Percentiles rank a stretch among this genome's conserved stretches.
These are phyloP conservation scores for Gonapodya prolifera DNA, from an alignment of 192 early-diverging fungal species.

Conservation along the genomic window DNA sequence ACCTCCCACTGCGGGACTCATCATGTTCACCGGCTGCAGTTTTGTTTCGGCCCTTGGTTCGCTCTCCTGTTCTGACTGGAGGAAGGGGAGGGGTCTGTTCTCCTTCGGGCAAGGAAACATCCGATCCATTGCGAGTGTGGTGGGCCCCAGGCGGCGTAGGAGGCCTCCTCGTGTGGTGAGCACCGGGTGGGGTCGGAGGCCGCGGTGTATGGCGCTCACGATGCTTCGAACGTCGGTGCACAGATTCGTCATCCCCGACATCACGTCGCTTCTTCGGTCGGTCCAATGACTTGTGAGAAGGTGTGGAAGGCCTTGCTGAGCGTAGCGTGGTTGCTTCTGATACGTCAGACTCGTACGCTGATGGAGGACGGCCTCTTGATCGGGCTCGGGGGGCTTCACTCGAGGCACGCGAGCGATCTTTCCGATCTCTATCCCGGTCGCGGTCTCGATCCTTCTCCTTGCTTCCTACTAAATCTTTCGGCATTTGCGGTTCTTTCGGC, in stretches of 20 bases:
- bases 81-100: neutral
- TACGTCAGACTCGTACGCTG: neutral
- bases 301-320: neutral
- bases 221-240: neutral
- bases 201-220: neutral
- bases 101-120: neutral
- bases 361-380: neutral
- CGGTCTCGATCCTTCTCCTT: neutral
- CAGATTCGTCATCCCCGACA: neutral
- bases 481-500: neutral
- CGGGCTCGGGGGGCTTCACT: neutral
- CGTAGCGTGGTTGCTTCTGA: neutral
- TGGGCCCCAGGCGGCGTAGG: neutral
- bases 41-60: neutral
- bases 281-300: neutral
- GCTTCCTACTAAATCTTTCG: neutral
- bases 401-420: neutral
- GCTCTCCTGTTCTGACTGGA: neutral
- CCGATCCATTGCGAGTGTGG: neutral
- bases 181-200: neutral
- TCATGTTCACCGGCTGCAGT: neutral
- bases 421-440: neutral
- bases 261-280: neutral
- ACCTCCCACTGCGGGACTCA: neutral
- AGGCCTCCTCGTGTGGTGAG: neutral